These are phyloP conservation scores for Coemansia sp. DNA, from an alignment of 192 early-diverging fungal species.

Conservation along the genomic window DNA sequence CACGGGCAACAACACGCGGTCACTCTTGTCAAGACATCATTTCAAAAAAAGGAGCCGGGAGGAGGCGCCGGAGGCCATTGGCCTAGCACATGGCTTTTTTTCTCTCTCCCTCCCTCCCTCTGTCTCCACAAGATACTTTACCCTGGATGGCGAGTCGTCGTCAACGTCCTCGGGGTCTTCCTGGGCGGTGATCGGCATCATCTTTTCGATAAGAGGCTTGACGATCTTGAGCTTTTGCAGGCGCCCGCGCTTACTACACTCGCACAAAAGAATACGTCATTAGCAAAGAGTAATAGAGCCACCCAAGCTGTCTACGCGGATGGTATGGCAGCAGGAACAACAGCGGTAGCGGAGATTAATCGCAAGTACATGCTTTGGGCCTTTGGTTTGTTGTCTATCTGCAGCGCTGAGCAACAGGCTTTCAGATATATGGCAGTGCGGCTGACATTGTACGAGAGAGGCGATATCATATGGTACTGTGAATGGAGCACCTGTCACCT, in stretches of 20 bases:
- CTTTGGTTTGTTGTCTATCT: neutral
- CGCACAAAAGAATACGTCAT: slow-evolving; percentile 3
- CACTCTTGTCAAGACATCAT: neutral
- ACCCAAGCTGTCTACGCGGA: neutral
- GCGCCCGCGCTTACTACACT: slow-evolving; percentile 73
- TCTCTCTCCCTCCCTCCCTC: neutral
- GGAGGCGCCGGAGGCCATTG: neutral
- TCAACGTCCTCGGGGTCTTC: slow-evolving; percentile 76
- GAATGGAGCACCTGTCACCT: neutral
- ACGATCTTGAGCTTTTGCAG: slow-evolving; percentile 85
- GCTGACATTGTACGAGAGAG: neutral
- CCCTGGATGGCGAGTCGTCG: slow-evolving; percentile 79
- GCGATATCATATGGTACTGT: slow-evolving; percentile 5
- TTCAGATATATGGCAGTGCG: neutral
- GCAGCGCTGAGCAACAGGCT: neutral
- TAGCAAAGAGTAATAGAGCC: neutral
- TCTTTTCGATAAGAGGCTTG: slow-evolving; percentile 69
- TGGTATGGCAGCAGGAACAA: neutral
- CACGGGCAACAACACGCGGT: neutral
- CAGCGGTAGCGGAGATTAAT: neutral
- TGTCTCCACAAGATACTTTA: slow-evolving; percentile 11
- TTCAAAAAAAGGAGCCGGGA: neutral
- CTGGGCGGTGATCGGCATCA: slow-evolving; percentile 86
- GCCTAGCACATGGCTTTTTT: neutral
- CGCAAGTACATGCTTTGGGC: neutral